Percentiles rank a stretch among this genome's conserved stretches.
These are phyloP conservation scores for Agarophyton chilense DNA, from an alignment of 23 red algal species.

Conservation along the genomic window DNA sequence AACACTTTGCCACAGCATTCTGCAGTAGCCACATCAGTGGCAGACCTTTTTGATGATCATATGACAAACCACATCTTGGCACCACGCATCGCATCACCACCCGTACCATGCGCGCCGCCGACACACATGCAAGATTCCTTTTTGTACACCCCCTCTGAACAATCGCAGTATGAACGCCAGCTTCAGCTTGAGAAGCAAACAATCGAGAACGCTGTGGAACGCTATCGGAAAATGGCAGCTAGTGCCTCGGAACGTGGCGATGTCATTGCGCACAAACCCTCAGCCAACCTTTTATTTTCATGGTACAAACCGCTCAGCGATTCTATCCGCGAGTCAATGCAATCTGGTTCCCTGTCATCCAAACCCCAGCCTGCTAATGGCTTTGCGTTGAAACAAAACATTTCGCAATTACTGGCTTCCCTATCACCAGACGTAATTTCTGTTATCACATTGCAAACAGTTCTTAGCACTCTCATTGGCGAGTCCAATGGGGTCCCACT, in stretches of 20 bases:
- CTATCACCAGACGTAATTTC: slow-evolving; percentile 55
- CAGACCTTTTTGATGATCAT: slow-evolving; percentile 51
- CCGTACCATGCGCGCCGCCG: background rate
- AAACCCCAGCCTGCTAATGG: background rate
- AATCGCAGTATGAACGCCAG: slow-evolving; percentile 47
- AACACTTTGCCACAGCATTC: background rate
- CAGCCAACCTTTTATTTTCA: slow-evolving; percentile 53
- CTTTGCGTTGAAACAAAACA: background rate
- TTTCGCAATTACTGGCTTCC: slow-evolving; percentile 3
- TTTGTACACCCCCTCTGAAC: slow-evolving; percentile 17
- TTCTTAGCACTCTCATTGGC: slow-evolving; percentile 46
- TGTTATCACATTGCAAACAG: slow-evolving; percentile 77
- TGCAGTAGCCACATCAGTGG: background rate
- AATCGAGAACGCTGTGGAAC: slow-evolving; percentile 63
- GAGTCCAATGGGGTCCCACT: slow-evolving; percentile 62
- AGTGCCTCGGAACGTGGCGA: slow-evolving; percentile 79
- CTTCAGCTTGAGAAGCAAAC: slow-evolving; percentile 70
- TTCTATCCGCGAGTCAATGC: slow-evolving; percentile 27
- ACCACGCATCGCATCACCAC: background rate
- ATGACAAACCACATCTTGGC: slow-evolving; percentile 24
- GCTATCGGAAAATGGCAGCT: slow-evolving; percentile 48
- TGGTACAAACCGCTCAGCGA: slow-evolving; percentile 79
- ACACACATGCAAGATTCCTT: slow-evolving; percentile 13
- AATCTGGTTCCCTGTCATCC: background rate
- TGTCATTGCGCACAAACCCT: slow-evolving; percentile 51